A percentile compares a stretch with the other conserved stretches of the same genome.
These are phyloP conservation scores for Mucor racemosus DNA, from an alignment of 371 early-diverging fungal genomes.

Conservation along the genomic window DNA sequence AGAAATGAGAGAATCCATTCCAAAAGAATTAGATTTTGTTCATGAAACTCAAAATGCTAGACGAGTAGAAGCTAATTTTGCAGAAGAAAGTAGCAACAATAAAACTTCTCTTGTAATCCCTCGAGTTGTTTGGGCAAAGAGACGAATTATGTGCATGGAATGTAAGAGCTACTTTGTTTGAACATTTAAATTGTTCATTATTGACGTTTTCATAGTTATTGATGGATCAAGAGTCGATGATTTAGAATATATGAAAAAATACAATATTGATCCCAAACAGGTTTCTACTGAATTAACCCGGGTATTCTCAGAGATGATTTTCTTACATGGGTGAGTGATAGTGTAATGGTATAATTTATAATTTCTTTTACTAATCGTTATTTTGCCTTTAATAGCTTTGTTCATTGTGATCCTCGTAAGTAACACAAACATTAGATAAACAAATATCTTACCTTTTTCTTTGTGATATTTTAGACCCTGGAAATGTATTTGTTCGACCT, in stretches of 20 bases:
- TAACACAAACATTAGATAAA: neutral
- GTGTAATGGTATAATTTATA: neutral
- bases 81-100: constrained; percentile 25
- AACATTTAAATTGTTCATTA: neutral
- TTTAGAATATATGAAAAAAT: constrained; percentile 63
- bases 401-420: constrained; percentile 82
- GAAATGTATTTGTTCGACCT: constrained; percentile 78
- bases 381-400: constrained; percentile 42
- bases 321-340: constrained; percentile 68
- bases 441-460: neutral
- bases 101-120: constrained; percentile 64
- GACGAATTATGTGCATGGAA: constrained; percentile 78
- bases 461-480: constrained; percentile 52
- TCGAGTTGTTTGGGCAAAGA: constrained; percentile 65
- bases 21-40: constrained; percentile 86
- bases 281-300: constrained; percentile 78
- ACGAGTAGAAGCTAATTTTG: constrained; percentile 66
- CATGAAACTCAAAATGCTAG: constrained; percentile 80
- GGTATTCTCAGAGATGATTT: constrained; percentile 92
- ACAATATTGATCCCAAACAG: constrained; percentile 71
- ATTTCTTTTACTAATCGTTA: neutral
- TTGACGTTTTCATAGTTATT: constrained; percentile 44
- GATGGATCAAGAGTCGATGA: constrained; percentile 82
- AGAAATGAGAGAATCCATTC: constrained; percentile 85
- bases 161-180: constrained; percentile 47